Evolutionary conservation across 331 rosid genomes (phyloP), one percentile per base, ranked within the genome.

Genomic region (Stylosanthes scabra): DNA sequence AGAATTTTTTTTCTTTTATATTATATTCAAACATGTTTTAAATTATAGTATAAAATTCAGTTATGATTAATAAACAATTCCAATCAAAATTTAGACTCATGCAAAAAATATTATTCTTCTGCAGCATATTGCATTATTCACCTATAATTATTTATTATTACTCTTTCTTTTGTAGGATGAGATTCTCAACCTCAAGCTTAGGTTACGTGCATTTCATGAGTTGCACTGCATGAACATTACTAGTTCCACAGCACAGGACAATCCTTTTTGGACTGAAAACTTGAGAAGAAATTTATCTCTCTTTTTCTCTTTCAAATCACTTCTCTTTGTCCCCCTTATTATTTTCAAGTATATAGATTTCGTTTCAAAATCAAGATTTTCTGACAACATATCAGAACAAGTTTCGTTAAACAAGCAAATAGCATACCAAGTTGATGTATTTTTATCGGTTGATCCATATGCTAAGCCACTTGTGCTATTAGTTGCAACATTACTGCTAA

Each of bases 381-480:
- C 75, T 52, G 96, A 85, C 50, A 87, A 72, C 65, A 64, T 75
- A 61, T 70, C 93, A 16, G 96, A 86, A 82, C 86, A 74, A 74
- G 87, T 88, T 74, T 90, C 89, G 70, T 85, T 88, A 55, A 86
- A 83, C 77, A 92, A 92, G 78, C 91, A 81, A 81, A 83, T 92
- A 50, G 95, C 87, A 7, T 90, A 92, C 80, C 79, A n/a, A n/a
- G 88, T 90, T 46, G 98, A 92, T 76, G 82, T 85, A 47, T 86
- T 90, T 86, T 85, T 92, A 70, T 92, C 98, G 1, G 92, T 88
- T 72, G 87, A 88, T 67, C 98, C 98, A 0, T 92, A 92, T 79
- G 88, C 96, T 52, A 92, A 92, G 91, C 91, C 98, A 46, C 80
- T 90, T 80, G 91, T 87, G 9, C 79, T 92, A 83, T 84, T 92